These are phyloP conservation scores for Kregervanrija pseudodelftensis DNA, from an alignment of 805 yeast species.

Conservation along the genomic window DNA sequence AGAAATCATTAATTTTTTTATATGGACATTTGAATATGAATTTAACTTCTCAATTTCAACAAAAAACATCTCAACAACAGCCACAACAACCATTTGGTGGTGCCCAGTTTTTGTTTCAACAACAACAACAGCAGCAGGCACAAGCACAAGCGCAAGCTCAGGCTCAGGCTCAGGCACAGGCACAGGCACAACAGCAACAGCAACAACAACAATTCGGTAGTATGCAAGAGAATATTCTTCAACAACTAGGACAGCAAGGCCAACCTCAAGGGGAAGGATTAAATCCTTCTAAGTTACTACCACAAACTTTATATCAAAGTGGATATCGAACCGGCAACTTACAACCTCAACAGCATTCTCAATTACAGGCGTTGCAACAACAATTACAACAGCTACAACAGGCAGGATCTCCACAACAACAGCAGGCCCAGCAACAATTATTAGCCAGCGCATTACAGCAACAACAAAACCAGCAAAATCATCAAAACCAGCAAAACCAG, in stretches of 20 bases:
- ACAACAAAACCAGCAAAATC: slow-evolving; percentile 15
- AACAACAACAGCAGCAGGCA: slow-evolving; percentile 8
- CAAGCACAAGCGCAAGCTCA: neutral
- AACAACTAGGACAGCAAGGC: slow-evolving; percentile 8
- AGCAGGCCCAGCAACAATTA: slow-evolving; percentile 5
- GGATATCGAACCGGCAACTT: slow-evolving; percentile 17
- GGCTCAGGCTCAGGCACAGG: slow-evolving; percentile 2
- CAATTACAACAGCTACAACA: slow-evolving; percentile 19
- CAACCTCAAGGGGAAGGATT: slow-evolving; percentile 20
- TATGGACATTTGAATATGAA: slow-evolving; percentile 8
- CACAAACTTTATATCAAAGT: slow-evolving; percentile 36
- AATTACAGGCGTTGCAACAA: slow-evolving; percentile 15
- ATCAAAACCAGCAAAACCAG: slow-evolving; percentile 14
- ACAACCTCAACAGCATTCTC: slow-evolving; percentile 22
- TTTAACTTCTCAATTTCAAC: slow-evolving; percentile 13
- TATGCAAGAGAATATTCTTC: slow-evolving; percentile 8
- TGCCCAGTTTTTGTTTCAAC: slow-evolving; percentile 6
- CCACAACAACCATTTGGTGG: slow-evolving; percentile 2
- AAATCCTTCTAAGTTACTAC: slow-evolving; percentile 30
- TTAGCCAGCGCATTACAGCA: slow-evolving; percentile 12
- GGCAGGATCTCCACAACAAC: slow-evolving; percentile 21
- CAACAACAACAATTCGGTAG: slow-evolving; percentile 15
- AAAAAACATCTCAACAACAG: slow-evolving; percentile 6
- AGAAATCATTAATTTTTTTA: neutral
- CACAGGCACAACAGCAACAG: slow-evolving; percentile 4